These are phyloP conservation scores for Colletotrichum tropicale DNA, from an alignment of 2,329 filamentous ascomycete species.

Conservation along the genomic window DNA sequence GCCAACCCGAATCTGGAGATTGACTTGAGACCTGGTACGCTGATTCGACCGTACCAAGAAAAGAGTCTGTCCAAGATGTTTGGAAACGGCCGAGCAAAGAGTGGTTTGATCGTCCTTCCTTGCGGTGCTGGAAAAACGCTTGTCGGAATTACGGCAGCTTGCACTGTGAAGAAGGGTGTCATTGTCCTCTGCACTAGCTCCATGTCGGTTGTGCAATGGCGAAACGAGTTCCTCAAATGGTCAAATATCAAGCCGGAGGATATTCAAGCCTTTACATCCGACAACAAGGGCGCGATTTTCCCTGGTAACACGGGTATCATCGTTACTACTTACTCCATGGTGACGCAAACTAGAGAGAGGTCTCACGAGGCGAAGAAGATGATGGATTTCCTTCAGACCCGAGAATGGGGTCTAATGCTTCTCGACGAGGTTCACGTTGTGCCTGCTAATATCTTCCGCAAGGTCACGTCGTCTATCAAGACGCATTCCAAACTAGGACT, in stretches of 20 bases:
- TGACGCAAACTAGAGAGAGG: constrained; percentile 86
- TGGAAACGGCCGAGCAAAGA: constrained; percentile 95
- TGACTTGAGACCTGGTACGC: constrained; percentile 85
- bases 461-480: constrained; percentile 91
- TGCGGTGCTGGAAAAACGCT: constrained; percentile 97
- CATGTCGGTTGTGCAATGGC: constrained; percentile 98
- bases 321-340: constrained; percentile 98
- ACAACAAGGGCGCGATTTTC: constrained; percentile 83
- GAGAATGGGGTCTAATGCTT: constrained; percentile 98
- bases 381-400: constrained; percentile 88
- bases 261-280: constrained; percentile 93
- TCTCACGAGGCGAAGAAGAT: constrained; percentile 95
- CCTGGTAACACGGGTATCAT: constrained; percentile 92
- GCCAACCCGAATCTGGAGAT: constrained; percentile 92
- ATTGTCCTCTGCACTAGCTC: constrained; percentile 96
- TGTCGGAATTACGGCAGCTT: constrained; percentile 97
- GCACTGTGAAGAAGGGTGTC: constrained; percentile 95
- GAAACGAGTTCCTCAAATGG: constrained; percentile 96
- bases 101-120: constrained; percentile 94
- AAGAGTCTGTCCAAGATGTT: constrained; percentile 99
- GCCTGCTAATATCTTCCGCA: constrained; percentile 93
- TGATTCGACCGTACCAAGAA: constrained; percentile 95
- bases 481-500: constrained; percentile 94
- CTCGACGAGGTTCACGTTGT: constrained; percentile 98
- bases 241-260: constrained; percentile 93